phyloP scores from a whole-genome alignment of 176 grass and related monocot genomes.

The Oropetium thomaeum region DNA sequence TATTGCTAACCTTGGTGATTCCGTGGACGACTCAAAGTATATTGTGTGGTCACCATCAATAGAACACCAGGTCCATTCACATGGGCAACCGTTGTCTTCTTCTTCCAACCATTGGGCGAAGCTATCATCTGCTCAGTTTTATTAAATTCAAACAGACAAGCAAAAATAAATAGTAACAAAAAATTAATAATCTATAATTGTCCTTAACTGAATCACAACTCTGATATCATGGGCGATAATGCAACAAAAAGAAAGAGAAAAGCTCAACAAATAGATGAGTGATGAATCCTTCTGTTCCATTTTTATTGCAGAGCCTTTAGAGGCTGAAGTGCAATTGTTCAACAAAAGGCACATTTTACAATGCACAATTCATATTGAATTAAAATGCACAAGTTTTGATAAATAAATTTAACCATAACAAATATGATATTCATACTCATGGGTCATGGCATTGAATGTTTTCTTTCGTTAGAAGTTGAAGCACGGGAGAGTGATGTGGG shows the following conservation, averaged over 20 bases:
- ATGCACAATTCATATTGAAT: background rate
- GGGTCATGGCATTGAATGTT: too few species aligned
- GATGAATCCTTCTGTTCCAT: background rate
- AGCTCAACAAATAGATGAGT: background rate
- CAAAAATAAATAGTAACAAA: background rate
- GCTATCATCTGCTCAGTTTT: background rate
- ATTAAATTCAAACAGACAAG: background rate
- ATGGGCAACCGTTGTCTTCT: background rate
- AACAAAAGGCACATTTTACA: background rate
- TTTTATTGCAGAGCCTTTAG: background rate
- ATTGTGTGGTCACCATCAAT: background rate
- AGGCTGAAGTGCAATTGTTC: background rate
- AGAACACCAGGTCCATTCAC: conserved; percentile 7
- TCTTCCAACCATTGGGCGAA: background rate
- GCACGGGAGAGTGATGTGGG: background rate
- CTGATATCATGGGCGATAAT: background rate
- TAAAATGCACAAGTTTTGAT: background rate
- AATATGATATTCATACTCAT: background rate
- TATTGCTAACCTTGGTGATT: conserved; percentile 22
- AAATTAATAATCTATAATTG: background rate
- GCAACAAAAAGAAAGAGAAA: background rate
- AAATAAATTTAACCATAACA: background rate
- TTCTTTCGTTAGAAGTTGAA: background rate
- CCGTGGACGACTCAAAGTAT: background rate
- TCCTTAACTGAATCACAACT: background rate